Conservation (phyloP, 306 rosid genomes). For the Lupinus albus region DNA sequence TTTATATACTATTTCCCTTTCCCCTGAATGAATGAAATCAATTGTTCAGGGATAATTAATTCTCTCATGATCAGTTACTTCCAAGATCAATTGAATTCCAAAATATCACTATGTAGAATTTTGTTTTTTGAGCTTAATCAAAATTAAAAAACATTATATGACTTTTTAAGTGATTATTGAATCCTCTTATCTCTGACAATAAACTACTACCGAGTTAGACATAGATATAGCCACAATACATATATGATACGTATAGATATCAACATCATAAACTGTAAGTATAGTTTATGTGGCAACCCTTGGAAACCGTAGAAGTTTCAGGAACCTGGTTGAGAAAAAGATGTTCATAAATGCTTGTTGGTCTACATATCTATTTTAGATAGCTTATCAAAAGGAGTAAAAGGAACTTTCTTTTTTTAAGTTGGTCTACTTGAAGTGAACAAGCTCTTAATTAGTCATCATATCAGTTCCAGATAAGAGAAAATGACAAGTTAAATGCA, state of each 20-base stretch:
- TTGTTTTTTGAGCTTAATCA: slow-evolving; percentile 7
- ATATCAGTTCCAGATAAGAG: slow-evolving; percentile 18
- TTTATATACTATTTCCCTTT: neutral
- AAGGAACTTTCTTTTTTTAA: neutral
- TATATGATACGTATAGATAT: slow-evolving; percentile 15
- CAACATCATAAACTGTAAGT: neutral
- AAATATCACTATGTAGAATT: neutral
- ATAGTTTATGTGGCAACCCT: neutral
- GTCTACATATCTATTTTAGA: neutral
- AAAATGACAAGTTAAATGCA: slow-evolving; percentile 37
- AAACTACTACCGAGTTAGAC: too few relatives aligned
- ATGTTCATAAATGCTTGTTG: neutral
- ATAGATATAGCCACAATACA: neutral
- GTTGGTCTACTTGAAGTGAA: neutral
- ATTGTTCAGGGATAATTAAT: neutral
- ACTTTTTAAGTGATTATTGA: too few relatives aligned
- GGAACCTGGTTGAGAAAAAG: slow-evolving; percentile 14
- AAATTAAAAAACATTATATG: too few relatives aligned
- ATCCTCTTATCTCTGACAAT: too few relatives aligned
- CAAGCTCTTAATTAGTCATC: slow-evolving; percentile 2
- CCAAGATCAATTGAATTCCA: slow-evolving; percentile 15
- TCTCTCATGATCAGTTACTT: neutral
- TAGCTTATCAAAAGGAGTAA: slow-evolving; percentile 35
- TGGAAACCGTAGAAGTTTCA: slow-evolving; percentile 33
- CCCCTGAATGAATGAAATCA: neutral